Base-by-base conservation (phyloP, 176 grass and related monocot species). In the Oryza meyeriana region DNA sequence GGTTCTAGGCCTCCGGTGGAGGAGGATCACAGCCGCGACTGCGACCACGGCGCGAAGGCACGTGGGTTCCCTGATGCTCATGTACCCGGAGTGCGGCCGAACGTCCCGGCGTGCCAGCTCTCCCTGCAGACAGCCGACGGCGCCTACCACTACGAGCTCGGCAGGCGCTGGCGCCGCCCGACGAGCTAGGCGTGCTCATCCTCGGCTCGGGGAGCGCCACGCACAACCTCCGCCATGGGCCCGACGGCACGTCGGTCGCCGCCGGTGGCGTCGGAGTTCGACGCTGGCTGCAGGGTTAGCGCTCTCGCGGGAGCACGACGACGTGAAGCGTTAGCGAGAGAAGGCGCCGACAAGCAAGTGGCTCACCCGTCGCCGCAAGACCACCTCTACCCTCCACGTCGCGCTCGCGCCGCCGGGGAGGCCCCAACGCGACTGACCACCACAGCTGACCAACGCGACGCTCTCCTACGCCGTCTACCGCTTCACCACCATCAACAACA, bases 31-130 rank as follows among this genome's bases (percentile, higher is more conserved):
- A 68, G 40, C 11, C 92, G 86, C 36, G 90, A 0, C 95, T 97
- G n/a, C n/a, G 95, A 97, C 92, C 92, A 97, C 78, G 90, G 85
- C 52, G 88, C n/a, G n/a, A n/a, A n/a, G n/a, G n/a, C n/a, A n/a
- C 92, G 1, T 98, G 92, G 90, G 90, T 92, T 27, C 90, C 92
- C 61, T 94, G 29, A 89, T 92, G 88, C 88, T 94, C 61, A 97
- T 97, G 95, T 94, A 94, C 75, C 92, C 92, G 25, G 84, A 89
- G n/a, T n/a, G n/a, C n/a, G n/a, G n/a, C 86, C 90, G 39, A 48
- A 75, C 84, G 75, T 94, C 72, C 95, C 95, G 3, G 95, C 94
- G 77, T 98, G 84, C 58, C 92, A 92, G 82, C 90, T 97, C 40
- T 90, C 94, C 4, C 45, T 97, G 30, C 94, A 94, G 81, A 64